Conservation (phyloP, 1,284 basidiomycete genomes). For the Irpex rosettiformis region DNA sequence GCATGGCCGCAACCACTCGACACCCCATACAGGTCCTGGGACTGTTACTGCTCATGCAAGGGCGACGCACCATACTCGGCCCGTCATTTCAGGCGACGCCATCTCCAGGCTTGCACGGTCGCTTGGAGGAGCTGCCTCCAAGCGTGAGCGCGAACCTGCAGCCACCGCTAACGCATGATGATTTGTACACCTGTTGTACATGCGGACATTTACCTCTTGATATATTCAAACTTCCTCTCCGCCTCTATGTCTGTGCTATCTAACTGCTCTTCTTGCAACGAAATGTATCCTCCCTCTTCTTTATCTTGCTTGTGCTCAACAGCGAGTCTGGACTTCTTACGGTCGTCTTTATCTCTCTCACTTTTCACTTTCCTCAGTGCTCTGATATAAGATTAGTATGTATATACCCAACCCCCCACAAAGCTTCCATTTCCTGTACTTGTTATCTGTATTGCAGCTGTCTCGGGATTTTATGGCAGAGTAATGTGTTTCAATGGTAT, state of each 20-base stretch:
- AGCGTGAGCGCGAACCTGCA: constrained; percentile 19
- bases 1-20: constrained; percentile 61
- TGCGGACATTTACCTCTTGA: neutral
- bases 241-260: neutral
- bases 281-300: neutral
- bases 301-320: neutral
- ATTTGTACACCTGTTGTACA: neutral
- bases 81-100: constrained; percentile 65
- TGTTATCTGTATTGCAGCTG: neutral
- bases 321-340: neutral
- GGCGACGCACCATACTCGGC: constrained; percentile 46
- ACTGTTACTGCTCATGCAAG: constrained; percentile 30
- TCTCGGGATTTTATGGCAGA: neutral
- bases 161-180: constrained; percentile 19
- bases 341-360: neutral
- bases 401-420: neutral
- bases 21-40: constrained; percentile 43
- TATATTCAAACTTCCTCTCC: neutral
- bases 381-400: neutral
- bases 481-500: neutral
- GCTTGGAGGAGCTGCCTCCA: constrained; percentile 39
- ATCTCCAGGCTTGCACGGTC: constrained; percentile 59
- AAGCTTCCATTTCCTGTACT: neutral
- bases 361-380: neutral
- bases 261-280: neutral